Conservation (phyloP, 2,329 filamentous ascomycete genomes). For the Colletotrichum sp. region DNA sequence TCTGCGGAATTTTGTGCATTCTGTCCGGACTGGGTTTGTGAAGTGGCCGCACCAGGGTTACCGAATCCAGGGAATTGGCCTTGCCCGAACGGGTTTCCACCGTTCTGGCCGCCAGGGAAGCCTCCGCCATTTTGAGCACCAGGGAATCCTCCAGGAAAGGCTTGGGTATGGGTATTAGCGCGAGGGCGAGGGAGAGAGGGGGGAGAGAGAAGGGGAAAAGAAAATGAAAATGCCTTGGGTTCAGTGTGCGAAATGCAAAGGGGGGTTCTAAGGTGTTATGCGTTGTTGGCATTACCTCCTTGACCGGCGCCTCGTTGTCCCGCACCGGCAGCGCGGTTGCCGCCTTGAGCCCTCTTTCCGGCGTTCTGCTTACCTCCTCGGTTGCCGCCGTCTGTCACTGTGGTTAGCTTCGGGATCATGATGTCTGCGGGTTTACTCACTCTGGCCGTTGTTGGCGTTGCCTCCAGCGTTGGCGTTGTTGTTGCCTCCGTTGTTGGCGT, state of each 20-base stretch:
- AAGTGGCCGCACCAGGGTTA: slow-evolving; percentile 12
- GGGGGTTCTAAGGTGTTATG: slow-evolving; percentile 6
- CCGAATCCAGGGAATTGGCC: slow-evolving; percentile 2
- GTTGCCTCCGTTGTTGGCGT: slow-evolving; percentile 20
- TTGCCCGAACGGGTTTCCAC: neutral
- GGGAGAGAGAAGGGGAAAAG: neutral
- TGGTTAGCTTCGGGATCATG: neutral
- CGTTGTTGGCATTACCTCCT: slow-evolving; percentile 4
- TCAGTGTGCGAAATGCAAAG: neutral
- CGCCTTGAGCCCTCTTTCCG: neutral
- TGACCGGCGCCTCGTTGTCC: slow-evolving; percentile 8
- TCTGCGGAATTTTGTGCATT: neutral
- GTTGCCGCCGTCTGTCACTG: neutral
- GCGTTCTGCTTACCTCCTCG: slow-evolving; percentile 8
- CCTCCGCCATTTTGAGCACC: neutral
- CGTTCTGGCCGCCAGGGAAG: slow-evolving; percentile 3
- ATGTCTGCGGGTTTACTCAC: neutral
- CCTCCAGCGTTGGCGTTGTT: slow-evolving; percentile 9
- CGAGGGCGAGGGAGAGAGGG: neutral
- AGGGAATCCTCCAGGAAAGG: neutral
- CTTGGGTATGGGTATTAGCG: neutral
- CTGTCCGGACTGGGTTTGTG: slow-evolving; percentile 6
- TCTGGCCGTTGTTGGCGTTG: slow-evolving; percentile 15
- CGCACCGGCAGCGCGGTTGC: neutral
- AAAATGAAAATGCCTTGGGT: neutral